Evolutionary conservation across 192 early-diverging fungal species (phyloP), one percentile per base, ranked within the genome.

Genomic region (Mortierella antarctica): DNA sequence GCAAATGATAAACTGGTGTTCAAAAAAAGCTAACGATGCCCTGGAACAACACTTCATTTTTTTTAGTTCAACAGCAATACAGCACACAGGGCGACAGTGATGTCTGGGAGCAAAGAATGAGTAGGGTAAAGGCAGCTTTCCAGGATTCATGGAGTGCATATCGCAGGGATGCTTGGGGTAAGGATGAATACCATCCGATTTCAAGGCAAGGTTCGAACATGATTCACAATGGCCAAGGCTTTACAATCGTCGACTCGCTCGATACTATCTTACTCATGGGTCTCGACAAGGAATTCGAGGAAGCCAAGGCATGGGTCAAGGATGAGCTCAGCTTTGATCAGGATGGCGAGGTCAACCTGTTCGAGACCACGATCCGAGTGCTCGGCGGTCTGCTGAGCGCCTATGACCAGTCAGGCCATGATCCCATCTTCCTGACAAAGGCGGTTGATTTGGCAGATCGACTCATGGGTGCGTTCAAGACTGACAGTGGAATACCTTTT

Each of bases 361-460:
- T 96, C 77, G 96, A 98, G 83, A 94, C 93, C 20, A 94, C 92
- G 1, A 96, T 96, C 67, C 87, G 95, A 18, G 92, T 95, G 11
- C 80, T 98, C 8, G 96, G 96, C 45, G 95, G 95, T 6, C 68
- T 97, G 5, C 82, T 98, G 20, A 89, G 90, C 46, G 92, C 95
- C 2, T 94, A 95, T 63, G 89, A 96, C 67, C 73, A 96, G 49
- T 91, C 92, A 62, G 86, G 87, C 47, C 81, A 90, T 48, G 92
- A 94, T 57, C 74, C 82, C 5, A 44, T 91, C 50, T 89, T 93
- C 47, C 74, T 95, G 67, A 73, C 82, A 6, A 94, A 93, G 81
- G 95, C 96, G 2, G 68, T 82, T 21, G 91, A 95, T 85, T 86
- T 96, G 3, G 96, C 88, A 13, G 89, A 94, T 67, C 71, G 89